phyloP scores from a whole-genome alignment of 208 protist species.

The Naegleria gruberi region DNA sequence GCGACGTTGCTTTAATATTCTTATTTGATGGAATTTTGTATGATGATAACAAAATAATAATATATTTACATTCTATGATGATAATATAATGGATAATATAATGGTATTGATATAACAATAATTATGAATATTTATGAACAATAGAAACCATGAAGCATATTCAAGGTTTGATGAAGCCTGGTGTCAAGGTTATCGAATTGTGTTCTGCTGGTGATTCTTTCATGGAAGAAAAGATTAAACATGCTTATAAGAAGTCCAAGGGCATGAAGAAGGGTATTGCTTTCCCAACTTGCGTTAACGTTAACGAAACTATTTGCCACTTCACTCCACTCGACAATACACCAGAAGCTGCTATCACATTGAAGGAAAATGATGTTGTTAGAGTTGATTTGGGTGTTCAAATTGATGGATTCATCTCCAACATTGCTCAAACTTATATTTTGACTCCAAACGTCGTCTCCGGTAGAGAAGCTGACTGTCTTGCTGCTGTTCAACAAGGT shows the following conservation, averaged over 20 bases:
- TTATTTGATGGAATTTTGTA: background rate
- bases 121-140: too few relatives aligned
- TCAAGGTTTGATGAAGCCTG: background rate
- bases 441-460: slow-evolving; percentile 67
- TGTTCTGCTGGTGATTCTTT: slow-evolving; percentile 11
- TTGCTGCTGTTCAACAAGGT: slow-evolving; percentile 86
- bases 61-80: too few relatives aligned
- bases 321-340: slow-evolving; percentile 82
- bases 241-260: slow-evolving; percentile 34
- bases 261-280: slow-evolving; percentile 92
- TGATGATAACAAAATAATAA: too few relatives aligned
- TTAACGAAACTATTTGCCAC: slow-evolving; percentile 96
- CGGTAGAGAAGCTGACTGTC: slow-evolving; percentile 78
- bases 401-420: slow-evolving; percentile 92
- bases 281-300: slow-evolving; percentile 96
- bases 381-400: slow-evolving; percentile 98
- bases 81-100: too few relatives aligned
- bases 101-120: too few relatives aligned
- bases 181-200: background rate
- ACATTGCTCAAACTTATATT: slow-evolving; percentile 90
- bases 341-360: slow-evolving; percentile 58
- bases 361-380: slow-evolving; percentile 80
- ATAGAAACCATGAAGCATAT: background rate
- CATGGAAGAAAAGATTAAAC: background rate
- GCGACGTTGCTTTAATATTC: background rate